These are phyloP conservation scores for Seminavis robusta DNA, from an alignment of 108 stramenopile genomes.

Conservation along the genomic window DNA sequence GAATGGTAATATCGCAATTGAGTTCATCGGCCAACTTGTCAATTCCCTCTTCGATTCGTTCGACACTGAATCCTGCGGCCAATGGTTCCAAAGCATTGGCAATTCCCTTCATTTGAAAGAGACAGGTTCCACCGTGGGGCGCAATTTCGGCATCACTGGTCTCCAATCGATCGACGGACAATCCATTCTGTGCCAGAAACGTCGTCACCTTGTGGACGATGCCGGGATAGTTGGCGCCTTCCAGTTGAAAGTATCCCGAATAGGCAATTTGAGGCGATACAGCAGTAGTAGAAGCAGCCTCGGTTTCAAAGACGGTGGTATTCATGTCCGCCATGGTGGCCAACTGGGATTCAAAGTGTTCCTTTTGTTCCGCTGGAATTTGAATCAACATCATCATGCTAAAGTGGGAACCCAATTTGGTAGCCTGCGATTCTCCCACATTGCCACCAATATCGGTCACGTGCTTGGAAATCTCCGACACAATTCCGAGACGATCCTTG, in stretches of 20 bases:
- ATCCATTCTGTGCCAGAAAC: slow-evolving; percentile 48
- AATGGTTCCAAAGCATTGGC: slow-evolving; percentile 53
- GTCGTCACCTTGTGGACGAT: slow-evolving; percentile 71
- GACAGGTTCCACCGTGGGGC: slow-evolving; percentile 35
- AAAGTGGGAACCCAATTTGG: slow-evolving; percentile 61
- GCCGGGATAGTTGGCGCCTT: slow-evolving; percentile 74
- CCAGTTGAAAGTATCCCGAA: slow-evolving; percentile 38
- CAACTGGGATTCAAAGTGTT: slow-evolving; percentile 27
- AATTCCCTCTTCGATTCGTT: slow-evolving; percentile 47
- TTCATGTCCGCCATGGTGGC: slow-evolving; percentile 46
- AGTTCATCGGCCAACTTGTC: slow-evolving; percentile 51
- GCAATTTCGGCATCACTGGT: slow-evolving; percentile 51
- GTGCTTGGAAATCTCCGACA: slow-evolving; percentile 58
- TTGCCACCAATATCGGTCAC: slow-evolving; percentile 67
- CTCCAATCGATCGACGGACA: slow-evolving; percentile 66
- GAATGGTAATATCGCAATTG: slow-evolving; percentile 67
- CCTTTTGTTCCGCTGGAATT: slow-evolving; percentile 31
- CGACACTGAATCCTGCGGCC: slow-evolving; percentile 50
- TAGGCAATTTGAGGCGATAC: slow-evolving; percentile 26
- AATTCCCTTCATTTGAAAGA: slow-evolving; percentile 50
- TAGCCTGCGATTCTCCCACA: slow-evolving; percentile 63
- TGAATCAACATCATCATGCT: slow-evolving; percentile 71
- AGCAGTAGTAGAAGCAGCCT: not conserved
- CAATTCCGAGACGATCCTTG: slow-evolving; percentile 66
- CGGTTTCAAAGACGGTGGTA: slow-evolving; percentile 40